A percentile compares a stretch with the other conserved stretches of the same genome.
Conservation (phyloP, 78 protist genomes). For the Dictyostelium discoideum region DNA sequence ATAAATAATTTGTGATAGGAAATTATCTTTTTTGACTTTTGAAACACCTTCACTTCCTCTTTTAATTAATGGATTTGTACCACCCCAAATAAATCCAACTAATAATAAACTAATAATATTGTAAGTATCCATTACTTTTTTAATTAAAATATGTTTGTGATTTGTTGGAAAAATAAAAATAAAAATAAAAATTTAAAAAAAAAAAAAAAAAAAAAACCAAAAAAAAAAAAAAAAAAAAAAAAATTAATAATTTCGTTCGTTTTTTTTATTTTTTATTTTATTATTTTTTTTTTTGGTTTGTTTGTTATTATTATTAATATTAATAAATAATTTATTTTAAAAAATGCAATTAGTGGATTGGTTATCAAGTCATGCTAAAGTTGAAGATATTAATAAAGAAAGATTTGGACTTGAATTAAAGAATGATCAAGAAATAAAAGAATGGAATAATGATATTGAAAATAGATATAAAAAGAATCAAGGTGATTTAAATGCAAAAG, state of each 20-base stretch:
- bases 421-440: background rate
- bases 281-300: background rate
- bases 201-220: too few species aligned
- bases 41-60: conserved; percentile 77
- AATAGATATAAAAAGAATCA: background rate
- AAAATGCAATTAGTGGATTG: conserved; percentile 1
- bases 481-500: background rate
- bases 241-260: background rate
- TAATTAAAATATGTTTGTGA: background rate
- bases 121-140: background rate
- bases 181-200: too few species aligned
- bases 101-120: conserved; percentile 43
- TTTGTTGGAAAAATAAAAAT: background rate
- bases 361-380: background rate
- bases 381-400: background rate
- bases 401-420: conserved; percentile 1
- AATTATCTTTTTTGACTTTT: background rate
- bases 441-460: background rate
- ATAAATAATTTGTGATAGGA: conserved; percentile 14
- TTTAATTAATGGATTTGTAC: conserved; percentile 80
- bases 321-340: background rate
- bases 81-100: conserved; percentile 82
- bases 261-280: background rate
- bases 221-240: too few species aligned
- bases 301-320: background rate